Evolutionary conservation across 1,284 basidiomycete species (phyloP), one percentile per base, ranked within the genome.

Genomic region (Lentinus polychrous): DNA sequence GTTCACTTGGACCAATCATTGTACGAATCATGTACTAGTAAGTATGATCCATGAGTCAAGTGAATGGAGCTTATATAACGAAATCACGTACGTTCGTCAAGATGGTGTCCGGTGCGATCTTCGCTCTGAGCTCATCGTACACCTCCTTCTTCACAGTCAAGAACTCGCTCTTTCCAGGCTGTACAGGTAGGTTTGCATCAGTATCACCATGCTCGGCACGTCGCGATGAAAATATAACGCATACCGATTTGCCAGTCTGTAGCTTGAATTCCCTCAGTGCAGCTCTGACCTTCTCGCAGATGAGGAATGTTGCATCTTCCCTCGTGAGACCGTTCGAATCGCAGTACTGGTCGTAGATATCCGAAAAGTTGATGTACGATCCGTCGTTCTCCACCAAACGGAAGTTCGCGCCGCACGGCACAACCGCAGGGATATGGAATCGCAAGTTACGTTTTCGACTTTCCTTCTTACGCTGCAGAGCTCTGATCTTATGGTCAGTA

Each of bases 341-440:
- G 64, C 93, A 95, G 63, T 93, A 86, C 37, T 86, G 79, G 63
- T 99, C 96, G 65, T 91, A 94, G 49, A 99, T 89, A 58, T 99
- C 97, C 54, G 92, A 91, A 50, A 99, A 70, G 17, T 86, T 87
- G 57, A 95, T 78, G 60, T 96, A 94, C 0, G 94, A 94, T 0
- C 87, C 79, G 67, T 99, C 94, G 55, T 87, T 91, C 65, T 96
- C 91, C 49, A 96, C 78, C 37, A 99, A 72, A 35, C 96, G 86
- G 35, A 96, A 76, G 54, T 74, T 83, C 0, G 91, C 87, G 41
- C 88, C 89, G 55, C 94, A 86, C 0, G 93, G 88, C 34, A 99
- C 75, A 2, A 90, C 85, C 1, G 86, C 81, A 1, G 96, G 96
- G 23, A 98, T 74, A 62, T 96, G 89, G 79, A 99, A 98, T 45